These are phyloP conservation scores for Coemansia biformis DNA, from an alignment of 192 early-diverging fungal species.

Conservation along the genomic window DNA sequence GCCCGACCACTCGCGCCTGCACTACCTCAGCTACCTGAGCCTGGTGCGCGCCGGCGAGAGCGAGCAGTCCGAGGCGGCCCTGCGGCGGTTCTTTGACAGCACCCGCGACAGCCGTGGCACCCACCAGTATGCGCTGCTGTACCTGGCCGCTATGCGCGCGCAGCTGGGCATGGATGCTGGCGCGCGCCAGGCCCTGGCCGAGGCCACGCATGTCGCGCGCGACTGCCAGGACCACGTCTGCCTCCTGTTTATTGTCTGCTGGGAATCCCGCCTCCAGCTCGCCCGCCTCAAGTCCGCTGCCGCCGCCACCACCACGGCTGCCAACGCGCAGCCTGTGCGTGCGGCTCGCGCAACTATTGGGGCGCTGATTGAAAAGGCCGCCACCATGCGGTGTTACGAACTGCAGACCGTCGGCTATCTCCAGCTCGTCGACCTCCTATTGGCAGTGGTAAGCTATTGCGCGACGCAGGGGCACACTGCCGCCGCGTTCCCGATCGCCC, in stretches of 20 bases:
- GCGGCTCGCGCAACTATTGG: neutral
- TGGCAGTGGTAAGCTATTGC: neutral
- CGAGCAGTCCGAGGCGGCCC: slow-evolving; percentile 9
- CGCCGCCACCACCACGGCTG: too few relatives aligned
- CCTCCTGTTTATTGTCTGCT: slow-evolving; percentile 23
- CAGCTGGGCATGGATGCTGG: slow-evolving; percentile 21
- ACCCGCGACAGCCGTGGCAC: slow-evolving; percentile 10
- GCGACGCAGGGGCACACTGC: too few relatives aligned
- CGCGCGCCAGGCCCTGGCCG: slow-evolving; percentile 22
- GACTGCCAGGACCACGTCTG: slow-evolving; percentile 41
- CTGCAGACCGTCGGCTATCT: slow-evolving; percentile 14
- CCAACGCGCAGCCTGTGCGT: neutral
- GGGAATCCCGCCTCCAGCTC: slow-evolving; percentile 22
- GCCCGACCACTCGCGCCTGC: slow-evolving; percentile 20
- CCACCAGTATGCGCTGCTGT: slow-evolving; percentile 36
- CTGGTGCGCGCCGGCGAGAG: slow-evolving; percentile 30
- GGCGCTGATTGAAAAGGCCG: slow-evolving; percentile 26
- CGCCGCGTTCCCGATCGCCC: too few relatives aligned
- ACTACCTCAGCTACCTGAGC: slow-evolving; percentile 27
- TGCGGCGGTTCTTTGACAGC: slow-evolving; percentile 44
- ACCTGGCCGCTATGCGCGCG: slow-evolving; percentile 33
- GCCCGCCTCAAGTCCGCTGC: neutral
- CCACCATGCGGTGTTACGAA: slow-evolving; percentile 10
- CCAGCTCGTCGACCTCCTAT: slow-evolving; percentile 16
- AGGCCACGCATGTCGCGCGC: slow-evolving; percentile 43